A percentile compares a stretch with the other conserved stretches of the same genome.
These are phyloP conservation scores for Henningerozyma blattae DNA, from an alignment of 805 yeast genomes.

Conservation along the genomic window DNA sequence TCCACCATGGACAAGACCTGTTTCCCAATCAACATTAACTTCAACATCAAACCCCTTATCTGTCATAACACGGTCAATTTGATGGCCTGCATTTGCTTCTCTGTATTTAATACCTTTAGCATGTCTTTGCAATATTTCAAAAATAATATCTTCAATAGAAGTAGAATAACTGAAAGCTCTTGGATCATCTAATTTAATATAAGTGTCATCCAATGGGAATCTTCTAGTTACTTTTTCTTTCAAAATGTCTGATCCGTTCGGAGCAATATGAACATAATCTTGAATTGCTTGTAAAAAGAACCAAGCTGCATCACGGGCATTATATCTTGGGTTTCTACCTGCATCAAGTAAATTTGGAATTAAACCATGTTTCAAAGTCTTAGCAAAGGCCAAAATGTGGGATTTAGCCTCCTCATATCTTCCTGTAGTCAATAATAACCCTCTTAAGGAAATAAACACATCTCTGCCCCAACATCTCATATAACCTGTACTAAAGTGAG, in stretches of 20 bases:
- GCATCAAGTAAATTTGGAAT: constrained; percentile 90
- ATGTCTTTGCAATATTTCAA: constrained; percentile 76
- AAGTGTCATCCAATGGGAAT: constrained; percentile 81
- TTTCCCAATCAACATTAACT: constrained; percentile 73
- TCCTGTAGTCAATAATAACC: constrained; percentile 66
- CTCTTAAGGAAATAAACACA: constrained; percentile 79
- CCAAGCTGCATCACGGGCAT: constrained; percentile 97
- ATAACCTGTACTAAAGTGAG: constrained; percentile 81
- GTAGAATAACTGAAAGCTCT: constrained; percentile 64
- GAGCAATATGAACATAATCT: constrained; percentile 59
- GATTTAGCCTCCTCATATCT: constrained; percentile 65
- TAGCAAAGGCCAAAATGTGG: constrained; percentile 80
- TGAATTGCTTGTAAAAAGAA: constrained; percentile 83
- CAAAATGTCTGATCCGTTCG: constrained; percentile 55
- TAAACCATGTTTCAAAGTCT: constrained; percentile 86
- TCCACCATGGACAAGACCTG: constrained; percentile 85
- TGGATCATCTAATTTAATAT: constrained; percentile 53
- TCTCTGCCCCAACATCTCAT: constrained; percentile 99
- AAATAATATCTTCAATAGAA: constrained; percentile 63
- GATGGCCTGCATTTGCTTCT: constrained; percentile 91
- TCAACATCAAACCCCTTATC: constrained; percentile 85
- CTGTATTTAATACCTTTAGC: constrained; percentile 80
- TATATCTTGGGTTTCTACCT: constrained; percentile 86
- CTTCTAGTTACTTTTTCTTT: constrained; percentile 67
- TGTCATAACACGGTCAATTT: constrained; percentile 81